phyloP scores from a whole-genome alignment of 345 rosid species.

The Rhizophora apiculata region DNA sequence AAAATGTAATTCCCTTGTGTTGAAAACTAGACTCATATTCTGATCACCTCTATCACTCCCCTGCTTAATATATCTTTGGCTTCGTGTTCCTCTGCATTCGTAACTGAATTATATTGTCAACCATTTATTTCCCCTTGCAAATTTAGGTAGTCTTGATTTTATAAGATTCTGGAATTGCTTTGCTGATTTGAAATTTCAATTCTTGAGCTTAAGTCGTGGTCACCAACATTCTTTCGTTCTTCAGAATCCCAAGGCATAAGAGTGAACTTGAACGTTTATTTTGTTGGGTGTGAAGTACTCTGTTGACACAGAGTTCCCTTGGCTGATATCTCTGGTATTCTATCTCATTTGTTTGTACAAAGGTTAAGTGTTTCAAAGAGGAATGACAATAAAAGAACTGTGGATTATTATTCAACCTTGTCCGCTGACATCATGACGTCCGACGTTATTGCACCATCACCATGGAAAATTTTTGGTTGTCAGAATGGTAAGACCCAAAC shows the following conservation, averaged over 20 bases:
- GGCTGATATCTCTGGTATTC: background rate
- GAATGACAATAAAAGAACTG: slow-evolving; percentile 38
- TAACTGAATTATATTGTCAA: too few relatives aligned
- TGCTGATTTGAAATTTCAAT: background rate
- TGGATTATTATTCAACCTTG: slow-evolving; percentile 47
- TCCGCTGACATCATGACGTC: slow-evolving; percentile 51
- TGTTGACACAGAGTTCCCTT: background rate
- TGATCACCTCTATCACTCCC: too few relatives aligned
- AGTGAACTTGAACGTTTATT: background rate
- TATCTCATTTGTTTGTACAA: slow-evolving; percentile 3
- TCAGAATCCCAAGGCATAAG: background rate
- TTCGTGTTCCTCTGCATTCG: too few relatives aligned
- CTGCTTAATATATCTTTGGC: too few relatives aligned
- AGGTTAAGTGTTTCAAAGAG: slow-evolving; percentile 40
- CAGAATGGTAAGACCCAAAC: slow-evolving; percentile 58
- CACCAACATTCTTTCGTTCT: background rate
- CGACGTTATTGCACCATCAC: slow-evolving; percentile 87
- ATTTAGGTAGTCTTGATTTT: too few relatives aligned
- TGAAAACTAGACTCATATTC: too few relatives aligned
- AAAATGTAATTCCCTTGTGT: too few relatives aligned
- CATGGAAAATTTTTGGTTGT: slow-evolving; percentile 96
- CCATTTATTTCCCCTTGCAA: too few relatives aligned
- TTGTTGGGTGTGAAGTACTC: background rate
- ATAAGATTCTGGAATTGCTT: background rate
- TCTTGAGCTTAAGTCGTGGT: background rate